These are phyloP conservation scores for Malus hybrid DNA, from an alignment of 331 rosid genomes.

Conservation along the genomic window DNA sequence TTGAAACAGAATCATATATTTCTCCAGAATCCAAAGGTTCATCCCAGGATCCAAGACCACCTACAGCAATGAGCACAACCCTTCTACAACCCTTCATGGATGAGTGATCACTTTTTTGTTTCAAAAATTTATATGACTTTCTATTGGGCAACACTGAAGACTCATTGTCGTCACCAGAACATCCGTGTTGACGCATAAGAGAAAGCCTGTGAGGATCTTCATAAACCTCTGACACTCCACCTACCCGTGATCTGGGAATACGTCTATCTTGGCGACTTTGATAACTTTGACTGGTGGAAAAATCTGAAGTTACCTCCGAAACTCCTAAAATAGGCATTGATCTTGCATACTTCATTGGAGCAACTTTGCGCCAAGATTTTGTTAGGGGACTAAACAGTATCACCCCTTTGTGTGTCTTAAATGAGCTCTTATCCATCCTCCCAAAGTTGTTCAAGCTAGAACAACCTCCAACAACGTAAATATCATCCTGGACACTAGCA, in stretches of 20 bases:
- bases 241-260: slow-evolving; percentile 55
- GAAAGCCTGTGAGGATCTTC: slow-evolving; percentile 99
- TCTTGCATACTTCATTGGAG: slow-evolving; percentile 85
- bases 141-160: slow-evolving; percentile 42
- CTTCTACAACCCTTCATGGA: slow-evolving; percentile 49
- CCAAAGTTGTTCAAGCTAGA: slow-evolving; percentile 90
- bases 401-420: slow-evolving; percentile 92
- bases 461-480: slow-evolving; percentile 90
- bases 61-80: slow-evolving; percentile 77
- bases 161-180: slow-evolving; percentile 49
- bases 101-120: slow-evolving; percentile 62
- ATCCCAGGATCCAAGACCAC: slow-evolving; percentile 96
- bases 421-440: slow-evolving; percentile 80
- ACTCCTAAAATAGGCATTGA: slow-evolving; percentile 82
- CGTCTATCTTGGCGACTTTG: slow-evolving; percentile 82
- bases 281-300: slow-evolving; percentile 50
- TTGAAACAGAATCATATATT: slow-evolving; percentile 69
- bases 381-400: slow-evolving; percentile 76
- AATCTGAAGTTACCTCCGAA: slow-evolving; percentile 58
- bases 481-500: slow-evolving; percentile 72
- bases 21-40: slow-evolving; percentile 95
- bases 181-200: slow-evolving; percentile 63
- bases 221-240: slow-evolving; percentile 84
- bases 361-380: slow-evolving; percentile 80
- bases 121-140: slow-evolving; percentile 60